Conservation (phyloP, 108 stramenopile species). For the Pseudonitzschia pungens region DNA sequence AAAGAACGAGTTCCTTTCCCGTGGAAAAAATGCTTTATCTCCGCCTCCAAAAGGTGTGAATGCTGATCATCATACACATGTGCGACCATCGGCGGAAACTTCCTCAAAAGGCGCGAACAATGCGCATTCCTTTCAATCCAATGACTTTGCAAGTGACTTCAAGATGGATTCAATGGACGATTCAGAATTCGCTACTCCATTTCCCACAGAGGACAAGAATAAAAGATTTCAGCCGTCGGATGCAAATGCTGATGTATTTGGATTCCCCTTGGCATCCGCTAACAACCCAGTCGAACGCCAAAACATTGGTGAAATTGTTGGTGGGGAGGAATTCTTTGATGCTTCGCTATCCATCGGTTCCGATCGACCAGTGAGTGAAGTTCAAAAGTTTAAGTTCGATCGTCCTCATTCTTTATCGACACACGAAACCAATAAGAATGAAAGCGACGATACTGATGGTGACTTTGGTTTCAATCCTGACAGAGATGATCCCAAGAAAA, state of each 20-base stretch:
- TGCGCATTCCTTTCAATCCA: not conserved
- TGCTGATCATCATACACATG: conserved; percentile 11
- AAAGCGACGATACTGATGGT: not conserved
- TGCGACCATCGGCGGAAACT: not conserved
- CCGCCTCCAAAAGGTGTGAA: conserved; percentile 14
- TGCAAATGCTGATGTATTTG: conserved; percentile 12
- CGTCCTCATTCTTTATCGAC: not conserved
- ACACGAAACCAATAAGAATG: not conserved
- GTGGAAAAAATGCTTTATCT: not conserved
- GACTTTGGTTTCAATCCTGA: not conserved
- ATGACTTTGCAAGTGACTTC: not conserved
- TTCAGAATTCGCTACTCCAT: not conserved
- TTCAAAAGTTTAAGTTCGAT: not conserved
- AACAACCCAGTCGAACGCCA: not conserved
- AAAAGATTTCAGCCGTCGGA: not conserved
- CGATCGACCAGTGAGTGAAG: not conserved
- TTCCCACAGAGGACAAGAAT: not conserved
- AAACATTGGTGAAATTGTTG: not conserved
- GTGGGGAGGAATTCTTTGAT: conserved; percentile 8
- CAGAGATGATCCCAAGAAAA: conserved; percentile 18
- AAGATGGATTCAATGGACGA: conserved; percentile 1
- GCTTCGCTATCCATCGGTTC: not conserved
- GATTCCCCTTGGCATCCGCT: conserved; percentile 5
- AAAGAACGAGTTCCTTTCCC: not conserved
- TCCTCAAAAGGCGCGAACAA: not conserved